phyloP scores from a whole-genome alignment of 495 filamentous ascomycete genomes.

The Xylaria telfairii region DNA sequence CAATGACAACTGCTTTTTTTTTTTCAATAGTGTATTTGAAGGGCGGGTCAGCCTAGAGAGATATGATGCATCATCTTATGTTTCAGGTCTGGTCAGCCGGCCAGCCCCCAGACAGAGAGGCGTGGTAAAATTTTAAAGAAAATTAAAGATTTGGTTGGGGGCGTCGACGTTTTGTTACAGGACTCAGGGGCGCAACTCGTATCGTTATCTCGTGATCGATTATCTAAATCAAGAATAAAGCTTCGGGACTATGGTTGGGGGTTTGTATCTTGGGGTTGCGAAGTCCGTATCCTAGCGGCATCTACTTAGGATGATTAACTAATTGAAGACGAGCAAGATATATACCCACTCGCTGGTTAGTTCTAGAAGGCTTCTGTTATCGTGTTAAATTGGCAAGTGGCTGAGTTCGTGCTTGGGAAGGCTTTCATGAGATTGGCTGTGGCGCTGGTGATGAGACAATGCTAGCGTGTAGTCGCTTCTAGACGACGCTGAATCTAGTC shows the following conservation, averaged over 20 bases:
- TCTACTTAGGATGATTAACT: not conserved
- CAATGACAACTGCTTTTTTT: not conserved
- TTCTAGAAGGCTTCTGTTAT: not conserved
- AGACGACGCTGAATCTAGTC: not conserved
- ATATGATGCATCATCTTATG: not conserved
- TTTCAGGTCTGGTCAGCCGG: conserved; percentile 1
- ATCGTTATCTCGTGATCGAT: not conserved
- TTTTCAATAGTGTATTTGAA: not conserved
- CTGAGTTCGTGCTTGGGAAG: too few species aligned
- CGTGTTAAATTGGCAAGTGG: not conserved
- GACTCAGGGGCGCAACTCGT: not conserved
- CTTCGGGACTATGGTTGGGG: not conserved
- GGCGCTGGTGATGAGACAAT: not conserved
- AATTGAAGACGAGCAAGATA: not conserved
- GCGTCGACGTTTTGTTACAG: not conserved
- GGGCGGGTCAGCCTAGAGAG: not conserved
- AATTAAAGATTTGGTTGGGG: too few species aligned
- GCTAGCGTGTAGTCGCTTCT: not conserved
- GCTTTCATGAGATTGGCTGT: not conserved
- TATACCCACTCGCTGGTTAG: not conserved
- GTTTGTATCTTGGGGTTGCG: not conserved
- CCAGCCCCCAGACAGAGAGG: not conserved
- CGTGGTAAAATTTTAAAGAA: too few species aligned
- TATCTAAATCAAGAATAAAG: not conserved
- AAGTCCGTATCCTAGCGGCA: not conserved